Evolutionary conservation across 495 filamentous ascomycete genomes (phyloP), one percentile per base, ranked within the genome.

Genomic region (Penicillium goetzii): DNA sequence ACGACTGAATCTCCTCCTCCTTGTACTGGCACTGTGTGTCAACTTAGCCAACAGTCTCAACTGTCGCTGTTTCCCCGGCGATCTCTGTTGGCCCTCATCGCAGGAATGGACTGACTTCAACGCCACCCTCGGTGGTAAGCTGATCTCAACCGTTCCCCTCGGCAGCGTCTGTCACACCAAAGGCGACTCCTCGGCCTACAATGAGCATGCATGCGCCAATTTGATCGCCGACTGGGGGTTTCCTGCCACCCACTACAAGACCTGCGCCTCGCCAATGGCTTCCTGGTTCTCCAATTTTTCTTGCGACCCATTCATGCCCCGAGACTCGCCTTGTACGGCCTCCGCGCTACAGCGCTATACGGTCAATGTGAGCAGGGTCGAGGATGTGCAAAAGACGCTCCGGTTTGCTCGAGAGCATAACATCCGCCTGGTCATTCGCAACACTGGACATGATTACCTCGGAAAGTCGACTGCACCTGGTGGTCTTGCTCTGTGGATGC

Each of bases 361-460:
- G 9, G 78, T 87, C 49, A 59, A 57, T 34, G 57, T 59, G 30
- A 59, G 41, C 41, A 23, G 26, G 4, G 59, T 58, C 25, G 34
- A 64, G 3, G 65, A 63, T 78, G 40, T 59, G 59, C 21, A 62
- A 55, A 30, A 63, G 65, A 21, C 60, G 2, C 8, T 87, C 25
- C 70, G 77, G 26, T 87, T 81, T 59, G 83, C 83, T 0, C 69
- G 72, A 4, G 55, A 81, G 34, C 76, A 84, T 55, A 87, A 85
- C 65, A 77, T 90, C 43, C 81, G 86, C n/a, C 65, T 89, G 17
- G 77, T 89, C 34, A 78, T 90, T 52, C 86, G 85, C 36, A 89
- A 89, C 68, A 89, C 87, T 0, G 88, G 87, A 7, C 73, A 77
- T 63, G 76, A 83, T 60, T 87, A 86, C 70, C 61, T 74, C 15